A percentile compares a stretch with the other conserved stretches of the same genome.
Evolutionary conservation across 345 rosid species (phyloP).

Genomic region (Gossypium arboreum): DNA sequence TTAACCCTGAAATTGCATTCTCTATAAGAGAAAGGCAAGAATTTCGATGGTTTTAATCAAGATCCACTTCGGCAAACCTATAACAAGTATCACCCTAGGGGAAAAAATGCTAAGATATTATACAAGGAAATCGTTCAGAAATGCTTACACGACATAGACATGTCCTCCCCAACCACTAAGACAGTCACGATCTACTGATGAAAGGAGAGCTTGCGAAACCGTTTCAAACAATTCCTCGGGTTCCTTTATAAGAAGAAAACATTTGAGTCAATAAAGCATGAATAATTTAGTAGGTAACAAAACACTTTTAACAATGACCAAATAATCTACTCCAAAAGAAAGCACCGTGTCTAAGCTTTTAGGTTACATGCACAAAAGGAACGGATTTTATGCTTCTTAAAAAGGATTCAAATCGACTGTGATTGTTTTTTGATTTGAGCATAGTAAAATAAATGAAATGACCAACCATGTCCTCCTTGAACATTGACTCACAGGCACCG

Average conservation of each 20-base stretch:
- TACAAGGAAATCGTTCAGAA: background rate
- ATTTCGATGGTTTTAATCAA: background rate
- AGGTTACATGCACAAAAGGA: background rate
- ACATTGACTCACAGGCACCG: slow-evolving; percentile 96
- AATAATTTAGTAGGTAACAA: background rate
- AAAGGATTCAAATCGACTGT: background rate
- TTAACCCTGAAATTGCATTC: background rate
- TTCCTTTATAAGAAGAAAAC: slow-evolving; percentile 47
- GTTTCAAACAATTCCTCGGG: slow-evolving; percentile 84
- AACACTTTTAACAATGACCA: background rate
- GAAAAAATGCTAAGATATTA: background rate
- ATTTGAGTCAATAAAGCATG: background rate
- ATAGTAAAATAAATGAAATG: background rate
- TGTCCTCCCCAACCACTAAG: slow-evolving; percentile 99
- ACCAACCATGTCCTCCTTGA: slow-evolving; percentile 89
- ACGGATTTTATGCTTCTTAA: background rate
- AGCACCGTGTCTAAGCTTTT: background rate
- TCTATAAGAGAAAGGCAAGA: background rate
- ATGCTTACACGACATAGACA: slow-evolving; percentile 87
- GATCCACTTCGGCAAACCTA: background rate
- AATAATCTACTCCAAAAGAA: background rate
- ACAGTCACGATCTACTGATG: slow-evolving; percentile 95
- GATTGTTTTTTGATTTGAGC: background rate
- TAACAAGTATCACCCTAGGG: background rate
- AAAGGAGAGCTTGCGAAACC: slow-evolving; percentile 77